Evolutionary conservation across 2,329 filamentous ascomycete species (phyloP).

Genomic region (Monosporascus sp.): DNA sequence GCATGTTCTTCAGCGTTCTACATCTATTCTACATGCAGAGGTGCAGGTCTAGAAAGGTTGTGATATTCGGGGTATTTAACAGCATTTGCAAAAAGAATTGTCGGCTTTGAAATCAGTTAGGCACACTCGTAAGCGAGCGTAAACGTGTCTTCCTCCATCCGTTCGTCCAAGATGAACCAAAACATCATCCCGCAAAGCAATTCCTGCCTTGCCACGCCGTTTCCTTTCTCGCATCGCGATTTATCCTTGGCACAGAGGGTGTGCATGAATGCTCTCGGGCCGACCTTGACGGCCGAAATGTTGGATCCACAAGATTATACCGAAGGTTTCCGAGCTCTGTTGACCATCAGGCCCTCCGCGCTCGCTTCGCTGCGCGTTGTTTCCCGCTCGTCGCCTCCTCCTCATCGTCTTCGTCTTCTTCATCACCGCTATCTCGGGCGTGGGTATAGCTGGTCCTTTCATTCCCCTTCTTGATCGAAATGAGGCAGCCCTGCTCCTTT

Average conservation of each 20-base stretch:
- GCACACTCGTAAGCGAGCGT: slow-evolving; percentile 4
- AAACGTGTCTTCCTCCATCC: background rate
- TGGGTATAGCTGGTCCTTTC: slow-evolving; percentile 45
- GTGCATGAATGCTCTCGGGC: background rate
- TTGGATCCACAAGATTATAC: background rate
- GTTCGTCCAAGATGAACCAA: too few relatives aligned
- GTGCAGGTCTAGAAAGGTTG: background rate
- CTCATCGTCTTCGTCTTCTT: slow-evolving; percentile 38
- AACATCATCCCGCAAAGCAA: too few relatives aligned
- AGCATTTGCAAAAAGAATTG: background rate
- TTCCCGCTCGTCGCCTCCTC: slow-evolving; percentile 12
- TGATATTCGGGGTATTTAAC: background rate
- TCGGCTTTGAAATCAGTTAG: slow-evolving; percentile 1
- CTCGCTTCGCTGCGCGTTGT: slow-evolving; percentile 6
- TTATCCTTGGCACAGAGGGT: background rate
- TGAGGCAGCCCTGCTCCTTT: slow-evolving; percentile 75
- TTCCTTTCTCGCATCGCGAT: too few relatives aligned
- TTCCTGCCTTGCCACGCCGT: too few relatives aligned
- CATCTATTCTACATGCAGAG: too few relatives aligned
- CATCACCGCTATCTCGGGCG: slow-evolving; percentile 37
- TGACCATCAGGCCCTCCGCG: background rate
- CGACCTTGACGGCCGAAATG: background rate
- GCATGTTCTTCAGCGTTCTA: too few relatives aligned
- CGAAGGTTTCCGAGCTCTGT: background rate
- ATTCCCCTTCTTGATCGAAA: slow-evolving; percentile 82